These are phyloP conservation scores for Boletus tomentosulus DNA, from an alignment of 768 basidiomycete genomes.

Conservation along the genomic window DNA sequence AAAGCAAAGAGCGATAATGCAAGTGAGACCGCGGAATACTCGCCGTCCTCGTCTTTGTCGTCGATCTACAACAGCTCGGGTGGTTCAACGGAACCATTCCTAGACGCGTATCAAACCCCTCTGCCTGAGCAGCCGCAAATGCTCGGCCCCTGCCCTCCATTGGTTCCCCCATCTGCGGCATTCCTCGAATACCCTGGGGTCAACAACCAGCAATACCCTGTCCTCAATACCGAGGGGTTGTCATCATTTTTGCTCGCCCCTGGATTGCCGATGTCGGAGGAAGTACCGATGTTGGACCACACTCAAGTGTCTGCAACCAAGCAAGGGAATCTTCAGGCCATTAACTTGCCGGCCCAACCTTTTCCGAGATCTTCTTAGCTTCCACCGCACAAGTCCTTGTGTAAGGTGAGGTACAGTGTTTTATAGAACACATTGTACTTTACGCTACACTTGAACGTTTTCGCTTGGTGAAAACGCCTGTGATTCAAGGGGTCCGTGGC, in stretches of 20 bases:
- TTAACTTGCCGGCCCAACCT: neutral
- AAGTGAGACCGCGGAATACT: neutral
- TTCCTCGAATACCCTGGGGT: neutral
- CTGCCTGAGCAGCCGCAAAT: no score
- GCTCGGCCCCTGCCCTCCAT: no score
- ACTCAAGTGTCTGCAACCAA: neutral
- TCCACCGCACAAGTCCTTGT: neutral
- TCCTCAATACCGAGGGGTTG: neutral
- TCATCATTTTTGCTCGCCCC: neutral
- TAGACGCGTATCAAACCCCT: no score
- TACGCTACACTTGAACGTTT: no score
- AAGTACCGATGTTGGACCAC: neutral
- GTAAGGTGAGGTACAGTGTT: neutral
- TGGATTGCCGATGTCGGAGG: neutral
- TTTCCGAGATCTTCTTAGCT: no score
- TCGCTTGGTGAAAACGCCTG: no score
- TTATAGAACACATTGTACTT: no score
- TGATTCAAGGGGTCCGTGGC: no score
- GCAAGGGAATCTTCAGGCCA: neutral
- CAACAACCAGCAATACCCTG: neutral
- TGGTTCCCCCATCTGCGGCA: no score
- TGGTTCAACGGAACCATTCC: neutral
- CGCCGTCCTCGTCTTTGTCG: no score
- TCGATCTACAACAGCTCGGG: no score
- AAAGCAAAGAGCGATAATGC: neutral